These are phyloP conservation scores for Ophiocordyceps camponoti-floridani DNA, from an alignment of 2,329 filamentous ascomycete species.

Conservation along the genomic window DNA sequence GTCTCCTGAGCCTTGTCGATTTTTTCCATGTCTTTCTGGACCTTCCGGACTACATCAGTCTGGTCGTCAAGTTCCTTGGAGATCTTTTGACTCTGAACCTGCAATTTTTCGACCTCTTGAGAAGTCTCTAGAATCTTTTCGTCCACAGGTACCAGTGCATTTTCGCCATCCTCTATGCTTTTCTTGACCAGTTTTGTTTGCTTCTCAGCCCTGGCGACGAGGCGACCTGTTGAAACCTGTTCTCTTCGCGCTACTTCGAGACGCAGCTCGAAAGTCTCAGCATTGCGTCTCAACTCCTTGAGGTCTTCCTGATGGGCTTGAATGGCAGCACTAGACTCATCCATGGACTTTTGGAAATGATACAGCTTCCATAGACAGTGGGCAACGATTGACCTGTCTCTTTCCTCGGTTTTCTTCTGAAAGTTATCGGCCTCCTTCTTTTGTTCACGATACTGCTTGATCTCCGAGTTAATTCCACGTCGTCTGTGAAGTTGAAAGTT, in stretches of 20 bases:
- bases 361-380: slow-evolving; percentile 95
- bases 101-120: slow-evolving; percentile 49
- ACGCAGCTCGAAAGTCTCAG: slow-evolving; percentile 65
- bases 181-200: slow-evolving; percentile 74
- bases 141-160: slow-evolving; percentile 71
- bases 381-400: slow-evolving; percentile 78
- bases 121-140: slow-evolving; percentile 76
- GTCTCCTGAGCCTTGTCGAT: slow-evolving; percentile 82
- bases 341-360: slow-evolving; percentile 84
- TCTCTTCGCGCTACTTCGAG: slow-evolving; percentile 70
- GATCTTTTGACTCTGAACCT: slow-evolving; percentile 51
- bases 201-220: slow-evolving; percentile 67
- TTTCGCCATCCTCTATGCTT: slow-evolving; percentile 72
- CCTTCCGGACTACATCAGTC: slow-evolving; percentile 46
- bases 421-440: slow-evolving; percentile 92
- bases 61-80: slow-evolving; percentile 62
- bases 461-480: slow-evolving; percentile 89
- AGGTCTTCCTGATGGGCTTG: slow-evolving; percentile 87
- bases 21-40: slow-evolving; percentile 61
- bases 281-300: slow-evolving; percentile 76
- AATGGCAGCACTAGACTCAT: slow-evolving; percentile 79
- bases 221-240: slow-evolving; percentile 59
- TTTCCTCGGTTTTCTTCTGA: slow-evolving; percentile 75
- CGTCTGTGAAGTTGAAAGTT: slow-evolving; percentile 76
- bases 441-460: slow-evolving; percentile 94